phyloP scores from a whole-genome alignment of 2,329 filamentous ascomycete species.

The Dactylella cylindrospora region DNA sequence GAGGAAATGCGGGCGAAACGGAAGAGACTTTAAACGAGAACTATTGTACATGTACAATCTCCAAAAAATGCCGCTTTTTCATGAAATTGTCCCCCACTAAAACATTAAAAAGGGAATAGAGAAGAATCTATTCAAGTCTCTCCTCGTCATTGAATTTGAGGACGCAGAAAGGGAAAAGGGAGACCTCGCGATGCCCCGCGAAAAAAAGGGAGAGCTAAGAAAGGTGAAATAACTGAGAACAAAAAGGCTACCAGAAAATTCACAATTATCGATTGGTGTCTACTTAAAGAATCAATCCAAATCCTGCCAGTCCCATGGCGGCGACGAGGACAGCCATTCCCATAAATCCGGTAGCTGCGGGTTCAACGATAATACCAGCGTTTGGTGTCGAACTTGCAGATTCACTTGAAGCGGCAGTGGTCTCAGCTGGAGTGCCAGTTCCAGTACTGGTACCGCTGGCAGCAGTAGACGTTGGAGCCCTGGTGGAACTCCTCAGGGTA shows the following conservation, averaged over 20 bases:
- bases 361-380: constrained; percentile 8
- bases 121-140: too few species aligned
- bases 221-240: not conserved
- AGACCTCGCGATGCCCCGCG: not conserved
- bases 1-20: too few species aligned
- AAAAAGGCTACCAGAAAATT: not conserved
- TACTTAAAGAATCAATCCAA: constrained; percentile 33
- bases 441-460: not conserved
- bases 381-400: constrained; percentile 21
- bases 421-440: constrained; percentile 1
- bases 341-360: constrained; percentile 6
- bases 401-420: not conserved
- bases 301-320: constrained; percentile 24
- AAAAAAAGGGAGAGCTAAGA: constrained; percentile 3
- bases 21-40: too few species aligned
- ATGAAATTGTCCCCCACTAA: too few species aligned
- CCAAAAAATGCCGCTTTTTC: too few species aligned
- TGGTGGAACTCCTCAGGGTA: constrained; percentile 12
- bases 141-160: not conserved
- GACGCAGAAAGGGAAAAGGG: constrained; percentile 2
- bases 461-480: not conserved
- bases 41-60: too few species aligned
- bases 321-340: constrained; percentile 17
- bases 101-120: too few species aligned
- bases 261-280: not conserved